Evolutionary conservation across 345 rosid species (phyloP).

Genomic region (Excoecaria agallocha): DNA sequence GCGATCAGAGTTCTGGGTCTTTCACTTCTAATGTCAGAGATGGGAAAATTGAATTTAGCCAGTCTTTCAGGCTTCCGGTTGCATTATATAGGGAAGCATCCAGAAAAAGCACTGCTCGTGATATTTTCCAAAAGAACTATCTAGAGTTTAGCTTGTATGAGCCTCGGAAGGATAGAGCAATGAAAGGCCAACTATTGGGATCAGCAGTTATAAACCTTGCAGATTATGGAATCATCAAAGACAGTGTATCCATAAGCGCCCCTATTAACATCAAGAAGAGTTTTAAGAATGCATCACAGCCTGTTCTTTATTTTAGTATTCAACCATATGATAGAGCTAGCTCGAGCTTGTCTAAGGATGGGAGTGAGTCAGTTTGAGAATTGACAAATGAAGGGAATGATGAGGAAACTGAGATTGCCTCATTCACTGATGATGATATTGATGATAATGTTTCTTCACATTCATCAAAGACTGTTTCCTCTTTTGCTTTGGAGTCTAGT

Average conservation of each 20-base stretch:
- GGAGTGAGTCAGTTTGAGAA: slow-evolving; percentile 60
- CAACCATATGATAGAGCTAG: slow-evolving; percentile 57
- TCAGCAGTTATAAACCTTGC: slow-evolving; percentile 75
- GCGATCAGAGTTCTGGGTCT: slow-evolving; percentile 65
- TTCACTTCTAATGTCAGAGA: slow-evolving; percentile 46
- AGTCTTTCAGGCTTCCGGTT: slow-evolving; percentile 56
- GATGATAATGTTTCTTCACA: slow-evolving; percentile 53
- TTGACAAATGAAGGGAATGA: slow-evolving; percentile 51
- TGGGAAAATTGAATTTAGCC: slow-evolving; percentile 61
- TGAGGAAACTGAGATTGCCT: slow-evolving; percentile 57
- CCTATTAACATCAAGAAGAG: slow-evolving; percentile 62
- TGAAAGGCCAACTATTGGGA: slow-evolving; percentile 76
- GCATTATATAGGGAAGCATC: slow-evolving; percentile 53
- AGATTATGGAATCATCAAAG: slow-evolving; percentile 61
- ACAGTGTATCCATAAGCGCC: slow-evolving; percentile 41
- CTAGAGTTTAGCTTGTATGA: slow-evolving; percentile 71
- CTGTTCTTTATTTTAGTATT: slow-evolving; percentile 58
- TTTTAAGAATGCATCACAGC: slow-evolving; percentile 44
- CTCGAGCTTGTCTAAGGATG: slow-evolving; percentile 39
- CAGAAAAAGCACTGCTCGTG: slow-evolving; percentile 32
- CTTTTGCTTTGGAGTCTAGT: slow-evolving; percentile 39
- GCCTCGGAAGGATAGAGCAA: slow-evolving; percentile 50
- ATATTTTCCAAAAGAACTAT: slow-evolving; percentile 63
- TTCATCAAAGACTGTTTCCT: slow-evolving; percentile 48
- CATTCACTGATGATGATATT: slow-evolving; percentile 66